Conservation (phyloP, 148 eudicot species). For the Drosera capensis region DNA sequence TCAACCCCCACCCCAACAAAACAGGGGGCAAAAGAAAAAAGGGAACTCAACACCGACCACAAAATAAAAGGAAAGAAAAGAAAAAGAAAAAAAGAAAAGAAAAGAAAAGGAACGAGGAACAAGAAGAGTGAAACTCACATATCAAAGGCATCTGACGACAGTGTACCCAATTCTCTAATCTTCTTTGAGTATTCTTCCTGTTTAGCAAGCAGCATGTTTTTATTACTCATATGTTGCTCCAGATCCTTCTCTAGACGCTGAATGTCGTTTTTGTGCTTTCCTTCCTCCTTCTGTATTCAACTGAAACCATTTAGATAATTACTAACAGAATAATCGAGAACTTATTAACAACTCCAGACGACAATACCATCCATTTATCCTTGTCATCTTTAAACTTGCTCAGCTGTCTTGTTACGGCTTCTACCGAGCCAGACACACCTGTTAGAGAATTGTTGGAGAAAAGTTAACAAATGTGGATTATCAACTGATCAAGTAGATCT, state of each 20-base stretch:
- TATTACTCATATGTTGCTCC: conserved; percentile 72
- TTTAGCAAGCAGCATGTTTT: conserved; percentile 64
- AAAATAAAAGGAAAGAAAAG: neutral
- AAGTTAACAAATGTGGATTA: neutral
- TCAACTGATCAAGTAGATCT: too few species aligned
- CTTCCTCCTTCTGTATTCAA: conserved; percentile 51
- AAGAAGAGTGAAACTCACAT: conserved; percentile 23
- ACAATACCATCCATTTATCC: conserved; percentile 60
- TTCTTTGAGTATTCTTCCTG: conserved; percentile 93
- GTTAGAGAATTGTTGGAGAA: conserved; percentile 3
- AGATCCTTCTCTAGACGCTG: conserved; percentile 85
- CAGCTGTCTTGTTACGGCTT: conserved; percentile 38
- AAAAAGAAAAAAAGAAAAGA: neutral
- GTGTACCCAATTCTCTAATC: conserved; percentile 83
- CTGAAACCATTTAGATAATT: conserved; percentile 5
- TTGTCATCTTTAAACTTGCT: conserved; percentile 56
- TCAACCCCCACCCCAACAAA: too few species aligned
- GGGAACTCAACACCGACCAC: too few species aligned
- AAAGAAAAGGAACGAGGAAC: neutral
- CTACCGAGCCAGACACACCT: conserved; percentile 55
- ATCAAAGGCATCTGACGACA: conserved; percentile 92
- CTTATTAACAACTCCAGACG: conserved; percentile 1
- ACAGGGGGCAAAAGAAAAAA: too few species aligned
- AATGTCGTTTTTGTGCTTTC: conserved; percentile 48
- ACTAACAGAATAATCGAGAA: conserved; percentile 7